These are phyloP conservation scores for Cladosporium sp. DNA, from an alignment of 2,329 filamentous ascomycete species.

Conservation along the genomic window DNA sequence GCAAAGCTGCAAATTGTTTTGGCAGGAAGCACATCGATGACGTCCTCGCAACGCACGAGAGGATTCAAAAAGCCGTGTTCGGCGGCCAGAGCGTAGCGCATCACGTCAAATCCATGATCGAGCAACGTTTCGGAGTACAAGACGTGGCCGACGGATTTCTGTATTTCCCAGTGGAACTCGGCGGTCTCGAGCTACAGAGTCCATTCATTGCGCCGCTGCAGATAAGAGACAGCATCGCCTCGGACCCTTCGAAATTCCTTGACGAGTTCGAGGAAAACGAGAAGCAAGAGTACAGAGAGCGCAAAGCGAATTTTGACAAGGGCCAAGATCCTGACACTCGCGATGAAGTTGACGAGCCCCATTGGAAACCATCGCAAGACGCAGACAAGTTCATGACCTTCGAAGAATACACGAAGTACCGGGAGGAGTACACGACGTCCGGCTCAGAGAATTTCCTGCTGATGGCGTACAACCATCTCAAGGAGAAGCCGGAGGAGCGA, in stretches of 20 bases:
- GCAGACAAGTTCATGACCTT: conserved; percentile 40
- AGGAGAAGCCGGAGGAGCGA: background rate
- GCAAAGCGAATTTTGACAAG: background rate
- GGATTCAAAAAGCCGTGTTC: conserved; percentile 48
- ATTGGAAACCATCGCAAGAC: conserved; percentile 34
- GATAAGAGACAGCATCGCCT: conserved; percentile 44
- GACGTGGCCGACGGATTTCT: conserved; percentile 50
- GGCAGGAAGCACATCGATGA: conserved; percentile 50
- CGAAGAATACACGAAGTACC: conserved; percentile 41
- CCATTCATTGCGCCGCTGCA: conserved; percentile 47
- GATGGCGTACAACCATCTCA: conserved; percentile 33
- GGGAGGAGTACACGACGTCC: conserved; percentile 34
- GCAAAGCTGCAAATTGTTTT: conserved; percentile 49
- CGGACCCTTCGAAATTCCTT: conserved; percentile 28
- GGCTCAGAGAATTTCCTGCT: background rate
- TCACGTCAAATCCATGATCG: conserved; percentile 45
- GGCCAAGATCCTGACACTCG: conserved; percentile 28
- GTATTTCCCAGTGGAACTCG: conserved; percentile 50
- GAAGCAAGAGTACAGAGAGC: background rate
- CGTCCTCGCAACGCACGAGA: conserved; percentile 49
- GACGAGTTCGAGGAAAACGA: background rate
- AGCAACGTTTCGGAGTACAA: conserved; percentile 47
- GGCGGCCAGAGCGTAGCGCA: conserved; percentile 27
- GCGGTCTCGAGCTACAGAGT: conserved; percentile 48
- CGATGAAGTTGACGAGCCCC: conserved; percentile 26